A percentile compares a stretch with the other conserved stretches of the same genome.
These are phyloP conservation scores for Eremothecium cymbalariae DNA, from an alignment of 1,139 yeast genomes.

Conservation along the genomic window DNA sequence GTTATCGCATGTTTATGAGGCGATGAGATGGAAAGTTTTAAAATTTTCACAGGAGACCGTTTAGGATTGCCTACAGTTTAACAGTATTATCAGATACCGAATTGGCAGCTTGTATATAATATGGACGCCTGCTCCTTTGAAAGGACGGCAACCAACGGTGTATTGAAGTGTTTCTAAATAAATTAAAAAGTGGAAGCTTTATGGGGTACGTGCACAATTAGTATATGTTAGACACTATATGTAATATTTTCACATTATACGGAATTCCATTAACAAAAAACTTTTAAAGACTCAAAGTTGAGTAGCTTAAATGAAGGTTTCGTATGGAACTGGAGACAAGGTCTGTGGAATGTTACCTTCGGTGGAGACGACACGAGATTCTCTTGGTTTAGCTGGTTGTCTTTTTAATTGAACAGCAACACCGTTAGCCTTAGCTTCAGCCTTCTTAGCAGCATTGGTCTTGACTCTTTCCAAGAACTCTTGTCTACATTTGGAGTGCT, in stretches of 20 bases:
- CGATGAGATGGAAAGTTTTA: no score
- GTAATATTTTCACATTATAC: constrained; percentile 15
- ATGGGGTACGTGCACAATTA: constrained; percentile 20
- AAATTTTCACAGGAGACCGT: no score
- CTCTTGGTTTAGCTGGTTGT: constrained; percentile 98
- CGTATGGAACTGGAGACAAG: constrained; percentile 98
- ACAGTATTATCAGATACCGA: no score
- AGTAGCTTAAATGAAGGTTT: constrained; percentile 82
- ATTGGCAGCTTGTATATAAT: no score
- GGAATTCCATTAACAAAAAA: constrained; percentile 13
- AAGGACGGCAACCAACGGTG: no score
- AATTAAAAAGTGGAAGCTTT: no score
- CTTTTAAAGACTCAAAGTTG: constrained; percentile 16
- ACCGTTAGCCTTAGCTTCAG: constrained; percentile 94
- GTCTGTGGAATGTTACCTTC: constrained; percentile 86
- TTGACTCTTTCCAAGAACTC: constrained; percentile 98
- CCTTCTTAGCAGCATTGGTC: constrained; percentile 87
- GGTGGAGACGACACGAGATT: constrained; percentile 70
- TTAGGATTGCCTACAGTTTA: no score
- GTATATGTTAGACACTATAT: constrained; percentile 20
- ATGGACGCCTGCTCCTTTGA: no score
- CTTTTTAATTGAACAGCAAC: constrained; percentile 88
- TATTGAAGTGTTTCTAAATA: no score
- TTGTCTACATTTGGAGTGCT: constrained; percentile 99
- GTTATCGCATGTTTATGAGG: no score